These are phyloP conservation scores for Paecilomyces niveus DNA, from an alignment of 2,329 filamentous ascomycete species.

Conservation along the genomic window DNA sequence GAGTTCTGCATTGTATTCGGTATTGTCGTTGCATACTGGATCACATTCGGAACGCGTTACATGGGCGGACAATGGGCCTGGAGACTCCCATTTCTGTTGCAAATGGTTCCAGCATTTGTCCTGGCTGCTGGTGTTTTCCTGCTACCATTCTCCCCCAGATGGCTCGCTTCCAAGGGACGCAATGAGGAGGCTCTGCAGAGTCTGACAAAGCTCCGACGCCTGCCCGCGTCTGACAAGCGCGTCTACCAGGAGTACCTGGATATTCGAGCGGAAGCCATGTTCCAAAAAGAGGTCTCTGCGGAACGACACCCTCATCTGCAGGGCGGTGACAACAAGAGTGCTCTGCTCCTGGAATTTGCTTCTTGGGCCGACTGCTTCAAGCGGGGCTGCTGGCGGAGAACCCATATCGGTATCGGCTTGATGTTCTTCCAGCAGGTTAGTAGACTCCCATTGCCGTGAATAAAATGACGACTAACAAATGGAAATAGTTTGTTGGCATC, in stretches of 20 bases:
- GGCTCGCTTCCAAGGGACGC: slow-evolving; percentile 42
- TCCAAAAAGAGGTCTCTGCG: slow-evolving; percentile 41
- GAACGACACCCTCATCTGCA: slow-evolving; percentile 34
- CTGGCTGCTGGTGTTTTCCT: slow-evolving; percentile 32
- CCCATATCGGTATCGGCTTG: slow-evolving; percentile 45
- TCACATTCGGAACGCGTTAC: neutral
- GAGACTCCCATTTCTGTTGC: slow-evolving; percentile 19
- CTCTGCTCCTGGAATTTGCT: slow-evolving; percentile 42
- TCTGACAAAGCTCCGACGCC: slow-evolving; percentile 43
- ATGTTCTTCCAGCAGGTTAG: slow-evolving; percentile 52
- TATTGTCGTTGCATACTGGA: slow-evolving; percentile 9
- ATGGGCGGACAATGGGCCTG: neutral
- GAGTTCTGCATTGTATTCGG: slow-evolving; percentile 9
- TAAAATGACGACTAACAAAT: slow-evolving; percentile 1
- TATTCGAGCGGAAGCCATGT: slow-evolving; percentile 47
- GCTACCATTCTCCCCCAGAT: slow-evolving; percentile 51
- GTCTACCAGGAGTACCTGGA: slow-evolving; percentile 46
- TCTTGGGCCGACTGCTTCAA: slow-evolving; percentile 47
- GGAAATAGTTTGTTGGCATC: slow-evolving; percentile 40
- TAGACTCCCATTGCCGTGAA: neutral
- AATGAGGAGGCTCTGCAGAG: slow-evolving; percentile 43
- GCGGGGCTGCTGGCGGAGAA: slow-evolving; percentile 43
- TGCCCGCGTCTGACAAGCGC: slow-evolving; percentile 43
- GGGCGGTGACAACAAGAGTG: slow-evolving; percentile 22
- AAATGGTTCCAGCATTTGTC: slow-evolving; percentile 36